These are phyloP conservation scores for Bidens hawaiensis DNA, from an alignment of 140 eudicot species.

Conservation along the genomic window DNA sequence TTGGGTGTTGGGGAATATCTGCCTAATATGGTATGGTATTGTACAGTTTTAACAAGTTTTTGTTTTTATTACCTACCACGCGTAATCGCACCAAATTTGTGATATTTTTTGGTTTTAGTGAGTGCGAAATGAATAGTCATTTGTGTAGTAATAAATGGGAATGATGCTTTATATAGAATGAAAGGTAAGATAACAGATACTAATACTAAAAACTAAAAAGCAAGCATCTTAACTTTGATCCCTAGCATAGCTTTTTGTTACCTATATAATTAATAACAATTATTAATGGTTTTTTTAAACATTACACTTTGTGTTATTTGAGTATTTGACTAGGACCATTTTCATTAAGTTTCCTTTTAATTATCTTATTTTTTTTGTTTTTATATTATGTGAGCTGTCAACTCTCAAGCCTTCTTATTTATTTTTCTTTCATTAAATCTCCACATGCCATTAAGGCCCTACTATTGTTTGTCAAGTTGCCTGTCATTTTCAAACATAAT, in stretches of 20 bases:
- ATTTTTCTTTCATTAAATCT: conserved; percentile 5
- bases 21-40: too few species aligned
- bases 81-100: conserved; percentile 13
- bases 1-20: too few species aligned
- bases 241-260: neutral
- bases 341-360: neutral
- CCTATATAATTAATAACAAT: conserved; percentile 4
- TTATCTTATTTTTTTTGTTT: neutral
- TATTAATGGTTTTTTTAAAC: neutral
- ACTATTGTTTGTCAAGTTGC: conserved; percentile 13
- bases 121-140: neutral
- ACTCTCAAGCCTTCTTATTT: too few species aligned
- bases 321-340: neutral
- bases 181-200: too few species aligned
- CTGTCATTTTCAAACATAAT: conserved; percentile 20
- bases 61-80: conserved; percentile 2
- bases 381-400: neutral
- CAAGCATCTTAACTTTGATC: neutral
- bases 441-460: conserved; percentile 5
- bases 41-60: neutral
- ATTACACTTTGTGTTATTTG: neutral
- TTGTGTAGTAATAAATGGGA: neutral
- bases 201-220: too few species aligned
- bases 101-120: conserved; percentile 8
- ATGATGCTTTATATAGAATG: neutral